Conservation (phyloP, 2,329 filamentous ascomycete genomes). For the Pseudogymnoascus sp. region DNA sequence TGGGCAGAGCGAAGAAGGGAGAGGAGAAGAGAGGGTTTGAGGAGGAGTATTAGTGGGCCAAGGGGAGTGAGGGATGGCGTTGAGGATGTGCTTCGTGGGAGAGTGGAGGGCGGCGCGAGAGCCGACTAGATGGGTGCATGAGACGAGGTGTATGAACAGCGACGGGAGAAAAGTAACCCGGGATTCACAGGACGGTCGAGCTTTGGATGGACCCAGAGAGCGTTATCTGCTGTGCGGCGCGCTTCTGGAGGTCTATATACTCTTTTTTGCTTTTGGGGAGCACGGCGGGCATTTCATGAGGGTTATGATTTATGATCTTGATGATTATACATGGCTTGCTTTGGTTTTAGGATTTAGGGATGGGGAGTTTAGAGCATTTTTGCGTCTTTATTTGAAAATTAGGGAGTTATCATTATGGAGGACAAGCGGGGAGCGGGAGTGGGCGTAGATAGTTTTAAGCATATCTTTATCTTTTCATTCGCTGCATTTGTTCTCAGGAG, state of each 20-base stretch:
- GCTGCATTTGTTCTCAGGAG: background rate
- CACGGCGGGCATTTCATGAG: background rate
- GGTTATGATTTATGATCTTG: conserved; percentile 7
- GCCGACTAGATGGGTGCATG: background rate
- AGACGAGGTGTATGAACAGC: background rate
- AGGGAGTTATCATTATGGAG: background rate
- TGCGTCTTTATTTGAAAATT: background rate
- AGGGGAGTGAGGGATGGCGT: conserved; percentile 30
- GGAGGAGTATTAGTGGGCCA: conserved; percentile 53
- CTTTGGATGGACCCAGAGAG: background rate
- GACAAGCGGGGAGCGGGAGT: background rate
- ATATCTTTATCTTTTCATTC: background rate
- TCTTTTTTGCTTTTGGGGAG: background rate
- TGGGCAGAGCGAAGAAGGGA: conserved; percentile 52
- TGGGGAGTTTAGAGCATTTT: background rate
- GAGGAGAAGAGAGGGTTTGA: conserved; percentile 50
- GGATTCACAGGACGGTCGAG: background rate
- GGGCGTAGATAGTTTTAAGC: conserved; percentile 6
- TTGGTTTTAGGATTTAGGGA: background rate
- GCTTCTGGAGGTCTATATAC: background rate
- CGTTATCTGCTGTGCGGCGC: conserved; percentile 6
- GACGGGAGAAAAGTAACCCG: background rate
- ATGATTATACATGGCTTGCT: conserved; percentile 9
- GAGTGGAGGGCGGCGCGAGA: background rate
- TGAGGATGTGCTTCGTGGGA: conserved; percentile 25